Evolutionary conservation across 1,139 yeast genomes (phyloP).

Genomic region (Tardiomyces depauwii): DNA sequence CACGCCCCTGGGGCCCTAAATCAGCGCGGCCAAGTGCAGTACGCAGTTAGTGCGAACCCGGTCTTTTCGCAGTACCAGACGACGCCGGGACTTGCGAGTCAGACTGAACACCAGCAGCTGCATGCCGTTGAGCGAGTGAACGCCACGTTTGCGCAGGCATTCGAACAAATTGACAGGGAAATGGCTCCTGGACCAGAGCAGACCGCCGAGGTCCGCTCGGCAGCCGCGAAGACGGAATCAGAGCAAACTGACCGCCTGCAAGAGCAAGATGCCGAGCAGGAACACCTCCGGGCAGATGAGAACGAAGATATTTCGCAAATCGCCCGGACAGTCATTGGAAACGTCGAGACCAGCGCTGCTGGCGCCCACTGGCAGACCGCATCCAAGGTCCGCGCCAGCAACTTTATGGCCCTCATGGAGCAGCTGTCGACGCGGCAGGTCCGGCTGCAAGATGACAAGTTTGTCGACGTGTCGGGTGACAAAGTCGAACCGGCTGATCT

Average conservation of each 20-base stretch:
- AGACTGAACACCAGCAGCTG: slow-evolving; percentile 17
- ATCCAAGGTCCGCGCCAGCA: slow-evolving; percentile 25
- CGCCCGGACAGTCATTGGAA: slow-evolving; percentile 20
- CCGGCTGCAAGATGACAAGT: slow-evolving; percentile 21
- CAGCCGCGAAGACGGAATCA: too few relatives aligned
- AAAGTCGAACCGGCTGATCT: slow-evolving; percentile 7
- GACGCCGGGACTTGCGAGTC: slow-evolving; percentile 8
- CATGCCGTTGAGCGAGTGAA: slow-evolving; percentile 12
- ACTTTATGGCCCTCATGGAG: slow-evolving; percentile 30
- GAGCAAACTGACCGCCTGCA: background rate
- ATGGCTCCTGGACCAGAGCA: too few relatives aligned
- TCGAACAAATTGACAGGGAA: slow-evolving; percentile 15
- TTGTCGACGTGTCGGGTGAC: slow-evolving; percentile 21
- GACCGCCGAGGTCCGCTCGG: too few relatives aligned
- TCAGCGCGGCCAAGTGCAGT: too few relatives aligned
- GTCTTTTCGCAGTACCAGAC: slow-evolving; percentile 5
- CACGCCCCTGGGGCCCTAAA: too few relatives aligned
- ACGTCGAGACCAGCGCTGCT: slow-evolving; percentile 12
- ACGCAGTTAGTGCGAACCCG: background rate
- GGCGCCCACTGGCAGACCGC: slow-evolving; percentile 10
- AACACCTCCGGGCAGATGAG: slow-evolving; percentile 2
- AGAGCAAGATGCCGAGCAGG: background rate
- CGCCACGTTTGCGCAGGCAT: slow-evolving; percentile 18
- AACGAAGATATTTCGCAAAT: slow-evolving; percentile 16
- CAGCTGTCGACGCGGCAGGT: slow-evolving; percentile 24